Conservation (phyloP, 2,329 filamentous ascomycete genomes). For the Corinectria fuckeliana region DNA sequence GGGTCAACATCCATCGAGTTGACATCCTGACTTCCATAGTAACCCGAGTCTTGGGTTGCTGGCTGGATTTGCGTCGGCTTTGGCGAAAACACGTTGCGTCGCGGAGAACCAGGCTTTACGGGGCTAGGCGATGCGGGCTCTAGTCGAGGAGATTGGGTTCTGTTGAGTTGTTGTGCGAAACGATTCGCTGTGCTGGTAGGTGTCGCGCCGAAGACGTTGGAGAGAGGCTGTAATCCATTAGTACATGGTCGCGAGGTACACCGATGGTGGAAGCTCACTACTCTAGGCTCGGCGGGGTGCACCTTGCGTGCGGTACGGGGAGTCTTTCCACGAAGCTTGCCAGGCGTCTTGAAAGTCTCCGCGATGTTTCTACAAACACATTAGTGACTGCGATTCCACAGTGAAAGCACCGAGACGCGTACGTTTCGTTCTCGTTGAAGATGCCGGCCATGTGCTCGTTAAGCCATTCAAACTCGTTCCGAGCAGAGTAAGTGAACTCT, state of each 20-base stretch:
- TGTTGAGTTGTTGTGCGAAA: slow-evolving; percentile 56
- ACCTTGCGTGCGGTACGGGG: slow-evolving; percentile 73
- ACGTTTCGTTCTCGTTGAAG: slow-evolving; percentile 87
- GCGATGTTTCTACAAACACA: slow-evolving; percentile 73
- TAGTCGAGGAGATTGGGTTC: slow-evolving; percentile 63
- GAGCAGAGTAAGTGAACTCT: slow-evolving; percentile 89
- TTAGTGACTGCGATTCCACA: slow-evolving; percentile 19
- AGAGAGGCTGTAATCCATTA: slow-evolving; percentile 59
- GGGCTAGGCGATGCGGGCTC: slow-evolving; percentile 50
- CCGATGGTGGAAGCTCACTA: slow-evolving; percentile 57
- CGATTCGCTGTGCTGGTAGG: slow-evolving; percentile 61
- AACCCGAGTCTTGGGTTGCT: slow-evolving; percentile 66
- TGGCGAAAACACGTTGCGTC: slow-evolving; percentile 43
- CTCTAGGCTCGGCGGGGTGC: slow-evolving; percentile 63
- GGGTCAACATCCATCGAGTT: slow-evolving; percentile 34
- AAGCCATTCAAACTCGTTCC: slow-evolving; percentile 96
- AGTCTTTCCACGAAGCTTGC: slow-evolving; percentile 82
- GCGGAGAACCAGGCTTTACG: slow-evolving; percentile 43
- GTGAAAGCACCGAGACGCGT: slow-evolving; percentile 37
- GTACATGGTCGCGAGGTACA: slow-evolving; percentile 2
- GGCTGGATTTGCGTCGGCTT: slow-evolving; percentile 34
- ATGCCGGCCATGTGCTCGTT: slow-evolving; percentile 98
- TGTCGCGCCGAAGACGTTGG: slow-evolving; percentile 63
- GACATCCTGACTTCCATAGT: slow-evolving; percentile 69
- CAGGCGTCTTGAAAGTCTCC: slow-evolving; percentile 95